Conservation (phyloP, 2,329 filamentous ascomycete genomes). For the Akanthomyces muscarius region DNA sequence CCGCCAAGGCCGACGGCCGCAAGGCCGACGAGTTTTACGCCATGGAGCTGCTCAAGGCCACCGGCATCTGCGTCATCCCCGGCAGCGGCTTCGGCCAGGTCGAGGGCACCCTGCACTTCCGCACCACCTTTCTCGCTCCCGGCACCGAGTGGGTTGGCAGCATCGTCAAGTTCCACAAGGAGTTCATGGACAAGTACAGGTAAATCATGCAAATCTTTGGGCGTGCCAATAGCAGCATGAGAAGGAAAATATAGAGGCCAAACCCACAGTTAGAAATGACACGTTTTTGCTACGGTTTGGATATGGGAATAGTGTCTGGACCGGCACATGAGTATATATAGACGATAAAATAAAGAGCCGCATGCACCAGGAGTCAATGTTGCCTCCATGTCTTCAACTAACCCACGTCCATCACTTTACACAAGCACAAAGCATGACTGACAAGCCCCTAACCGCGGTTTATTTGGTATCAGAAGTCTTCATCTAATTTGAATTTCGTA, state of each 20-base stretch:
- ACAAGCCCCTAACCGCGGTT: not conserved
- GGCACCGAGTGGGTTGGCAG: slow-evolving; percentile 91
- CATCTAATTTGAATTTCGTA: slow-evolving; percentile 14
- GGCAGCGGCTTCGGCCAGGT: slow-evolving; percentile 93
- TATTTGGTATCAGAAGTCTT: slow-evolving; percentile 13
- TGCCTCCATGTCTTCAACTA: not conserved
- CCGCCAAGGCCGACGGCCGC: slow-evolving; percentile 69
- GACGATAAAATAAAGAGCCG: not conserved
- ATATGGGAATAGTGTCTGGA: not conserved
- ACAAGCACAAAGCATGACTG: not conserved
- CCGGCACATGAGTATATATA: not conserved
- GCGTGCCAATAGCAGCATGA: not conserved
- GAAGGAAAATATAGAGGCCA: not conserved
- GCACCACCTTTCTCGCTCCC: slow-evolving; percentile 93
- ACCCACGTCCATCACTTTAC: not conserved
- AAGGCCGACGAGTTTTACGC: slow-evolving; percentile 91
- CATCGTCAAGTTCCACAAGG: slow-evolving; percentile 84
- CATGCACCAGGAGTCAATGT: not conserved
- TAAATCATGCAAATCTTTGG: slow-evolving; percentile 26
- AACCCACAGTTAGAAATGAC: not conserved
- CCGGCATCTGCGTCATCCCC: slow-evolving; percentile 89
- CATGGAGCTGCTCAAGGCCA: slow-evolving; percentile 83
- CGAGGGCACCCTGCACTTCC: slow-evolving; percentile 85
- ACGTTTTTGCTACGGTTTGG: not conserved
- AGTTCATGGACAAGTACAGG: slow-evolving; percentile 81